These are phyloP conservation scores for Trichoderma sp. DNA, from an alignment of 2,329 filamentous ascomycete genomes.

Conservation along the genomic window DNA sequence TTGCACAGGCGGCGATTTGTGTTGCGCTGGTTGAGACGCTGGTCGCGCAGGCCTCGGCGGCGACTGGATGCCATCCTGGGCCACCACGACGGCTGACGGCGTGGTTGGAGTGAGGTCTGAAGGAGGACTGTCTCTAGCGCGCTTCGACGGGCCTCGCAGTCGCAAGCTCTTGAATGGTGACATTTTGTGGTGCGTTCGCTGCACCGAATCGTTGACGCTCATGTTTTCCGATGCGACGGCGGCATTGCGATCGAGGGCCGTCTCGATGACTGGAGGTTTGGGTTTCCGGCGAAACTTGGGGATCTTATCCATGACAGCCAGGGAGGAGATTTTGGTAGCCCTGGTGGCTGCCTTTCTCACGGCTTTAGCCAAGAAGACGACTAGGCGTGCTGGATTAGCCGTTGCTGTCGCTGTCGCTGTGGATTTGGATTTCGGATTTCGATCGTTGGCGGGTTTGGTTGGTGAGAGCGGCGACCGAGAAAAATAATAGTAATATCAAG, in stretches of 20 bases:
- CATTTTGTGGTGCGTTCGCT: constrained; percentile 28
- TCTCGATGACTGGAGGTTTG: constrained; percentile 43
- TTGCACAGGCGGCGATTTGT: constrained; percentile 10
- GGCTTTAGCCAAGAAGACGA: constrained; percentile 47
- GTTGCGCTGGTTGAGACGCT: neutral
- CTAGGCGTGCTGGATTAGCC: constrained; percentile 55
- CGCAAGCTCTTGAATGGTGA: constrained; percentile 46
- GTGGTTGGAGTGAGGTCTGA: constrained; percentile 31
- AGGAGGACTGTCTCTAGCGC: constrained; percentile 44
- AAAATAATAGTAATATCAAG: neutral
- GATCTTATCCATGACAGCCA: constrained; percentile 40
- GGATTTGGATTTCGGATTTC: neutral
- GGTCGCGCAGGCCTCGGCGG: constrained; percentile 1
- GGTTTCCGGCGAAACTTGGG: constrained; percentile 44
- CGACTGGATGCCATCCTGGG: constrained; percentile 34
- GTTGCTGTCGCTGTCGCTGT: neutral
- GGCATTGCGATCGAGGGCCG: constrained; percentile 36
- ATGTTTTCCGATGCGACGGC: constrained; percentile 27
- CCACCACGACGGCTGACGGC: constrained; percentile 33
- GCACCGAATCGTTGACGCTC: constrained; percentile 27
- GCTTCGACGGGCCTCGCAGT: constrained; percentile 46
- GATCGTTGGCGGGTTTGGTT: constrained; percentile 22
- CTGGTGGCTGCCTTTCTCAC: constrained; percentile 35
- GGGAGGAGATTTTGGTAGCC: constrained; percentile 11
- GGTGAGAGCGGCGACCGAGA: neutral